Conservation (phyloP, 192 early-diverging fungal genomes). For the Cladochytrium replicatum region DNA sequence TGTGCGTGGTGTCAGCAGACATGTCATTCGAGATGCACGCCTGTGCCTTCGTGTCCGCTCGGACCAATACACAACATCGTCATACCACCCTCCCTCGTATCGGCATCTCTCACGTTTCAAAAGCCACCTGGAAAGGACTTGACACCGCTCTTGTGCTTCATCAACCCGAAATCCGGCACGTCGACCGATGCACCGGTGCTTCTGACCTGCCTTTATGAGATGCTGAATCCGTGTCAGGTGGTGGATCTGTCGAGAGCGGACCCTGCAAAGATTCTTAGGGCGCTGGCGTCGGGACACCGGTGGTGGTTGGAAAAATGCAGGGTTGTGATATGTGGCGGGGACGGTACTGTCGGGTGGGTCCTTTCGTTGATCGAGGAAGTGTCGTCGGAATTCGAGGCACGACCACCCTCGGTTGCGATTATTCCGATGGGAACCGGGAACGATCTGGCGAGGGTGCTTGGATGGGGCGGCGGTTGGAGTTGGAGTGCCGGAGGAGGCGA, state of each 20-base stretch:
- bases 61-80: too few species aligned
- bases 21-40: too few species aligned
- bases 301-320: constrained; percentile 19
- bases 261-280: constrained; percentile 15
- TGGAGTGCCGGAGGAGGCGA: too few species aligned
- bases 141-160: constrained; percentile 24
- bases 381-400: constrained; percentile 4
- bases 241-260: constrained; percentile 22
- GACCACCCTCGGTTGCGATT: constrained; percentile 25
- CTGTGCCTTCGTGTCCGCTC: too few species aligned
- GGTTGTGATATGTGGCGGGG: constrained; percentile 30
- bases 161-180: constrained; percentile 34
- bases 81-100: too few species aligned
- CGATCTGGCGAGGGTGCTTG: constrained; percentile 35
- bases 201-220: constrained; percentile 16
- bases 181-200: constrained; percentile 24
- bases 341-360: constrained; percentile 34
- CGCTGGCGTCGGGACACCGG: constrained; percentile 13
- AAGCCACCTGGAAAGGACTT: too few species aligned
- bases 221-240: constrained; percentile 26
- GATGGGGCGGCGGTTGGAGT: constrained; percentile 28
- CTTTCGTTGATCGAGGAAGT: constrained; percentile 27
- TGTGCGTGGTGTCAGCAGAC: too few species aligned
- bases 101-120: too few species aligned
- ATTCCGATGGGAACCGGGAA: constrained; percentile 43